phyloP scores from a whole-genome alignment of 2,329 filamentous ascomycete genomes.

The Colletotrichum musae region DNA sequence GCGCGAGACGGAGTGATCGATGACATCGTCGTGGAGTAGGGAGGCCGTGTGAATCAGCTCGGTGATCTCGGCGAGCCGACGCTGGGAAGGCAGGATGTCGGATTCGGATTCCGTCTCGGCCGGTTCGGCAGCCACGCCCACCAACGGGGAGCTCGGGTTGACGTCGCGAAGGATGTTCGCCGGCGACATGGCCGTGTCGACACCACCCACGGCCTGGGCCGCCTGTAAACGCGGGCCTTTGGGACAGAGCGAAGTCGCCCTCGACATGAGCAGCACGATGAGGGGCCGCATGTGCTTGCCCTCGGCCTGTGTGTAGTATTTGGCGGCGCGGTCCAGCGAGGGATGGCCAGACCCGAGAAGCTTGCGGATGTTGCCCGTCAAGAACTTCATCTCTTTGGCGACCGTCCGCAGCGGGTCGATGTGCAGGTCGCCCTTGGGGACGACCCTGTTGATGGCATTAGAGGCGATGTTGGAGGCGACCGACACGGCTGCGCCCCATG shows the following conservation, averaged over 20 bases:
- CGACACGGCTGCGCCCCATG: slow-evolving; percentile 81
- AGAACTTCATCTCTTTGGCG: slow-evolving; percentile 95
- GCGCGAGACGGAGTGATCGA: slow-evolving; percentile 90
- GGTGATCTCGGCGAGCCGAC: slow-evolving; percentile 94
- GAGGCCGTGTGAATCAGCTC: slow-evolving; percentile 98
- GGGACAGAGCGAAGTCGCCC: slow-evolving; percentile 87
- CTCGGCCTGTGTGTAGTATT: slow-evolving; percentile 97
- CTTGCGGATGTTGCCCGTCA: slow-evolving; percentile 93
- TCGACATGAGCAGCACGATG: slow-evolving; percentile 95
- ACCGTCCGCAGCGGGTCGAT: slow-evolving; percentile 92
- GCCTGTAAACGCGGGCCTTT: slow-evolving; percentile 62
- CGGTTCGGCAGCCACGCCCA: slow-evolving; percentile 57
- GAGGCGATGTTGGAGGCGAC: slow-evolving; percentile 80
- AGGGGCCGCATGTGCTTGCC: slow-evolving; percentile 97
- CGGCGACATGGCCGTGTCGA: slow-evolving; percentile 70
- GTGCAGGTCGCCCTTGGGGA: slow-evolving; percentile 74
- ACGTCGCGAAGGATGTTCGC: slow-evolving; percentile 78
- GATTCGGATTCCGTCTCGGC: slow-evolving; percentile 63
- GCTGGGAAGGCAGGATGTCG: slow-evolving; percentile 91
- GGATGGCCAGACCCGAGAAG: slow-evolving; percentile 96
- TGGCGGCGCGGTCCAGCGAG: slow-evolving; percentile 92
- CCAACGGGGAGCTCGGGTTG: slow-evolving; percentile 77
- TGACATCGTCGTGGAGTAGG: slow-evolving; percentile 97
- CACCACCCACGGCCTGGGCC: slow-evolving; percentile 59
- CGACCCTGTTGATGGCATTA: slow-evolving; percentile 74